phyloP scores from a whole-genome alignment of 2,329 filamentous ascomycete genomes.

The Hirsutella minnesotensis region DNA sequence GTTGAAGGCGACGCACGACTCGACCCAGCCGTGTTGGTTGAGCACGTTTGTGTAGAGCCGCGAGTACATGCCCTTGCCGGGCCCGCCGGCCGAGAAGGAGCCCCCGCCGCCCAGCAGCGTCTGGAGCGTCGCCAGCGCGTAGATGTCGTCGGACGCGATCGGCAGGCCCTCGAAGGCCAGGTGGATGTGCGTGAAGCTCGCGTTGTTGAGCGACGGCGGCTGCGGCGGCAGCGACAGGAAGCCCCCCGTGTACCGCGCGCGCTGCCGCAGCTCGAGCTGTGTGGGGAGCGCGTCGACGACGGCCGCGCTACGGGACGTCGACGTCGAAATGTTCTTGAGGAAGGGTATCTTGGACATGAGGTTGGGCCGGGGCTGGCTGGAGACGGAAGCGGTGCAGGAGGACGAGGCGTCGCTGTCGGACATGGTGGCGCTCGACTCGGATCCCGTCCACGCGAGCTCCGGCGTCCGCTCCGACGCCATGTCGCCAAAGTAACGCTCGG shows the following conservation, averaged over 20 bases:
- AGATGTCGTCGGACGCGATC: constrained; percentile 85
- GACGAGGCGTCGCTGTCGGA: constrained; percentile 19
- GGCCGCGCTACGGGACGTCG: constrained; percentile 50
- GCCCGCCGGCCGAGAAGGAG: constrained; percentile 91
- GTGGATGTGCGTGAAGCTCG: constrained; percentile 83
- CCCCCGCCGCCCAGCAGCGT: constrained; percentile 92
- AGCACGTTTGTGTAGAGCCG: constrained; percentile 94
- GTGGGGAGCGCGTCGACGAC: constrained; percentile 33
- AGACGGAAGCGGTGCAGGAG: constrained; percentile 19
- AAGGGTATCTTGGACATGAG: constrained; percentile 79
- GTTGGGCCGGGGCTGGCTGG: constrained; percentile 19
- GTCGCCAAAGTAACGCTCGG: constrained; percentile 81
- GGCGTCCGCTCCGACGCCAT: constrained; percentile 45
- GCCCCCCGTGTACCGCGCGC: constrained; percentile 84
- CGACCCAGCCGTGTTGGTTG: constrained; percentile 96
- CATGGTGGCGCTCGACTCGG: constrained; percentile 40
- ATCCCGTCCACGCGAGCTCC: constrained; percentile 28
- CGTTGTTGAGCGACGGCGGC: constrained; percentile 66
- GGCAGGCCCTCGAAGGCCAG: constrained; percentile 91
- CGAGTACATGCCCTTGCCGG: constrained; percentile 98
- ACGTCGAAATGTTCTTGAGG: constrained; percentile 77
- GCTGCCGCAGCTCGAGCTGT: constrained; percentile 40
- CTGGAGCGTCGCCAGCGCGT: constrained; percentile 88
- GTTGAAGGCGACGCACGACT: constrained; percentile 92
- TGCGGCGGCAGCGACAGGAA: constrained; percentile 78